phyloP scores from a whole-genome alignment of 345 rosid genomes.

The Aurinia saxatilis region DNA sequence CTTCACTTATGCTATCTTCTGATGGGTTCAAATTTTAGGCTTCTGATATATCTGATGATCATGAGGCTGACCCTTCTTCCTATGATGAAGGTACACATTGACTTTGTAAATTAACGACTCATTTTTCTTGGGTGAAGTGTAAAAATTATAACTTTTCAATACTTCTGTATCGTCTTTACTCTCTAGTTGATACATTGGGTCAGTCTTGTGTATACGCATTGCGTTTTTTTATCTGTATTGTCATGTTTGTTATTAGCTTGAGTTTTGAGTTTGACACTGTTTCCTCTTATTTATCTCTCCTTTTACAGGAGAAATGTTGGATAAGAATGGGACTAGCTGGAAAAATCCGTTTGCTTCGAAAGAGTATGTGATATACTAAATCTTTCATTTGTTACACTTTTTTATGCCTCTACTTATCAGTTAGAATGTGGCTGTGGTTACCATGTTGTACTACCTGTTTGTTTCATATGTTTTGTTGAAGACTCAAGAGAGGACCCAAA shows the following conservation, averaged over 20 bases:
- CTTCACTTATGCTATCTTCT: neutral
- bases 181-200: neutral
- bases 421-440: neutral
- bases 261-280: constrained; percentile 1
- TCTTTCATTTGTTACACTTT: neutral
- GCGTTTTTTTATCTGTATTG: neutral
- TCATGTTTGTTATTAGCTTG: neutral
- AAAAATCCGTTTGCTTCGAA: constrained; percentile 16
- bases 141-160: neutral
- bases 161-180: neutral
- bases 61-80: constrained; percentile 2
- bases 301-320: constrained; percentile 17
- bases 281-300: neutral
- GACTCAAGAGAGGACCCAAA: neutral
- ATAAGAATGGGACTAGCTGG: constrained; percentile 4
- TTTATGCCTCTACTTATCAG: neutral
- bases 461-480: neutral
- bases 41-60: neutral
- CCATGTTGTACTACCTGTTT: neutral
- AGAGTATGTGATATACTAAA: constrained; percentile 22
- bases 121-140: neutral
- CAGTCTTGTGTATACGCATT: neutral
- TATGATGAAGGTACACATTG: constrained; percentile 10
- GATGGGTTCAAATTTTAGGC: constrained; percentile 16
- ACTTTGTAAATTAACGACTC: neutral